phyloP scores from a whole-genome alignment of 805 yeast genomes.

The Hanseniaspora thailandica region DNA sequence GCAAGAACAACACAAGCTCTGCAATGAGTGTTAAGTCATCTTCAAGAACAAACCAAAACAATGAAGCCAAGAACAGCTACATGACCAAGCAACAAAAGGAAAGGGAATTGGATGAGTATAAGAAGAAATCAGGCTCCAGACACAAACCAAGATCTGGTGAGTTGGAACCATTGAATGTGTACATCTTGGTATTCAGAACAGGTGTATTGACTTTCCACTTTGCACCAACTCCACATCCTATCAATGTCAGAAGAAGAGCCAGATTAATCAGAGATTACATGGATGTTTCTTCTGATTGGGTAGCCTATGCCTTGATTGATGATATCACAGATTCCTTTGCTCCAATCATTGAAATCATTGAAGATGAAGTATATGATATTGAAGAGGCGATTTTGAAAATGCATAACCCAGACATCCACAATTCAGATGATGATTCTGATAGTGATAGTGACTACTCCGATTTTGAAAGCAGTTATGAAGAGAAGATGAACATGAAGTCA shows the following conservation, averaged over 20 bases:
- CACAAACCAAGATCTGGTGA: slow-evolving; percentile 40
- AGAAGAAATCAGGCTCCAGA: slow-evolving; percentile 36
- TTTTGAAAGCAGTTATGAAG: slow-evolving; percentile 7
- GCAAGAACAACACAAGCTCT: neutral
- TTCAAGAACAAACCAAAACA: neutral
- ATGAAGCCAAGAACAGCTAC: slow-evolving; percentile 14
- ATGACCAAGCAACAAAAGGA: slow-evolving; percentile 24
- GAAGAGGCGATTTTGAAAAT: slow-evolving; percentile 81
- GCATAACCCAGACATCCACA: slow-evolving; percentile 53
- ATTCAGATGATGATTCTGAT: slow-evolving; percentile 26
- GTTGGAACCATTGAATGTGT: slow-evolving; percentile 81
- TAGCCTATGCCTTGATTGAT: slow-evolving; percentile 89
- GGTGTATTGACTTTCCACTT: slow-evolving; percentile 91
- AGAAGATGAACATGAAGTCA: neutral
- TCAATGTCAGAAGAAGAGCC: slow-evolving; percentile 88
- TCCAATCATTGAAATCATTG: slow-evolving; percentile 88
- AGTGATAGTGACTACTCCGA: slow-evolving; percentile 16
- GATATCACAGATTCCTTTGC: slow-evolving; percentile 97
- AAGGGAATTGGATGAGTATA: slow-evolving; percentile 30
- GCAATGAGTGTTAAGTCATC: neutral
- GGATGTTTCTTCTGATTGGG: slow-evolving; percentile 90
- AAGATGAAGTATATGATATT: slow-evolving; percentile 85
- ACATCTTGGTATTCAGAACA: slow-evolving; percentile 78
- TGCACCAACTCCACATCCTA: slow-evolving; percentile 90
- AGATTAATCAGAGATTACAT: slow-evolving; percentile 76